These are phyloP conservation scores for Trichoderma polysporum DNA, from an alignment of 2,329 filamentous ascomycete genomes.

Conservation along the genomic window DNA sequence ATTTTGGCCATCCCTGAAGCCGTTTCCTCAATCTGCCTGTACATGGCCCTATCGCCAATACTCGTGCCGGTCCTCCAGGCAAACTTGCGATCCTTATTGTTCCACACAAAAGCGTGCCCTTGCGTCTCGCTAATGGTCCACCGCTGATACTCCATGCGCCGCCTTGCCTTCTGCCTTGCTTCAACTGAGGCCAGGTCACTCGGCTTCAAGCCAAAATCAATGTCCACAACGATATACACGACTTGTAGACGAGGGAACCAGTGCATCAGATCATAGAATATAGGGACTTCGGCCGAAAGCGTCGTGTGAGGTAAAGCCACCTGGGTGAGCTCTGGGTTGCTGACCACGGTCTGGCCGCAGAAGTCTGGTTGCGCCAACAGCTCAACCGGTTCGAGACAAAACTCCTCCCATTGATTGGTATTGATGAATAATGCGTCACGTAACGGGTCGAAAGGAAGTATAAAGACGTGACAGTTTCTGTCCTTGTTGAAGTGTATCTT, in stretches of 20 bases:
- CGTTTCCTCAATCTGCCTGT: neutral
- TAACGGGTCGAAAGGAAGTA: neutral
- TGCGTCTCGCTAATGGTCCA: neutral
- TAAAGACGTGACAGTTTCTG: neutral
- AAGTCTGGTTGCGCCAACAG: neutral
- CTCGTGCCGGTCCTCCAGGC: neutral
- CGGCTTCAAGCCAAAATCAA: neutral
- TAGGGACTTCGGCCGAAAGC: neutral
- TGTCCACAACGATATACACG: neutral
- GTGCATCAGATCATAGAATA: neutral
- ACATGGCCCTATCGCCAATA: neutral
- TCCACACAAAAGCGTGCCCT: neutral
- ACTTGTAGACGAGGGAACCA: neutral
- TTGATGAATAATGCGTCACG: neutral
- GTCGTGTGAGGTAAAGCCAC: neutral
- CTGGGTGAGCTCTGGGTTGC: neutral
- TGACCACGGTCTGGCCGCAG: neutral
- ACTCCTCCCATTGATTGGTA: neutral
- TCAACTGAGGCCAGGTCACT: neutral
- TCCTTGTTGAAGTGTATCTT: neutral
- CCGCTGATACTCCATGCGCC: neutral
- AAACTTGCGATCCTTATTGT: neutral
- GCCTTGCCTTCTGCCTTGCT: neutral
- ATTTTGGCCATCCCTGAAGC: neutral
- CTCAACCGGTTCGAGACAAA: neutral